A percentile compares a stretch with the other conserved stretches of the same genome.
phyloP scores from a whole-genome alignment of 805 yeast genomes.

The Starmerella sirachaensis region DNA sequence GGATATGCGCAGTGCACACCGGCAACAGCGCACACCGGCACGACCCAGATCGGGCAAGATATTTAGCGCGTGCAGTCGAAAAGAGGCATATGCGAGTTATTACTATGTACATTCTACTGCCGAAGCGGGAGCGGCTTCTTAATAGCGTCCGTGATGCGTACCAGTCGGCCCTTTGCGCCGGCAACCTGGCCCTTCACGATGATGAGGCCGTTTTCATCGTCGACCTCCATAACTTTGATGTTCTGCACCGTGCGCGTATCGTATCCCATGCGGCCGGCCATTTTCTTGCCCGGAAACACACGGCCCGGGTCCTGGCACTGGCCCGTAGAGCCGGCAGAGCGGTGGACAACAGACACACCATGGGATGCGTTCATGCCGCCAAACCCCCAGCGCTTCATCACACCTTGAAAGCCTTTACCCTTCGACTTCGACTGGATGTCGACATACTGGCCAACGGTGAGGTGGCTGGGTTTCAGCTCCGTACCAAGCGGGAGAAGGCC shows the following conservation, averaged over 20 bases:
- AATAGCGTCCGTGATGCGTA: slow-evolving; percentile 70
- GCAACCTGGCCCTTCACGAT: slow-evolving; percentile 83
- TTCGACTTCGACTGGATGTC: slow-evolving; percentile 70
- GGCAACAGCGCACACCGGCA: no score
- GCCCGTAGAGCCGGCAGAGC: slow-evolving; percentile 97
- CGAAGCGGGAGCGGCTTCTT: slow-evolving; percentile 22
- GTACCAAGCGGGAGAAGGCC: slow-evolving; percentile 71
- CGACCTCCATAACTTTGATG: slow-evolving; percentile 62
- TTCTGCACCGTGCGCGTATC: slow-evolving; percentile 62
- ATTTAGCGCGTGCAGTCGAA: no score
- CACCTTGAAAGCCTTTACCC: slow-evolving; percentile 98
- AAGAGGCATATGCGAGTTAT: slow-evolving; percentile 8
- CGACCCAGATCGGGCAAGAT: no score
- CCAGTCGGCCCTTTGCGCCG: slow-evolving; percentile 69
- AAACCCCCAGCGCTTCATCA: slow-evolving; percentile 90
- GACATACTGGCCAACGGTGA: slow-evolving; percentile 68
- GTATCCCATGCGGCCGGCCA: slow-evolving; percentile 97
- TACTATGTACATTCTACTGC: not conserved
- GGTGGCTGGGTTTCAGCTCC: slow-evolving; percentile 69
- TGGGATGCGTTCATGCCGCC: slow-evolving; percentile 84
- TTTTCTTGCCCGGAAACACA: slow-evolving; percentile 88
- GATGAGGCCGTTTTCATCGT: slow-evolving; percentile 68
- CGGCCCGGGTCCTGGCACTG: slow-evolving; percentile 93
- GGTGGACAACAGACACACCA: slow-evolving; percentile 87
- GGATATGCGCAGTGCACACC: no score